phyloP scores from a whole-genome alignment of 371 early-diverging fungal genomes.

The Actinomortierella wolfii region DNA sequence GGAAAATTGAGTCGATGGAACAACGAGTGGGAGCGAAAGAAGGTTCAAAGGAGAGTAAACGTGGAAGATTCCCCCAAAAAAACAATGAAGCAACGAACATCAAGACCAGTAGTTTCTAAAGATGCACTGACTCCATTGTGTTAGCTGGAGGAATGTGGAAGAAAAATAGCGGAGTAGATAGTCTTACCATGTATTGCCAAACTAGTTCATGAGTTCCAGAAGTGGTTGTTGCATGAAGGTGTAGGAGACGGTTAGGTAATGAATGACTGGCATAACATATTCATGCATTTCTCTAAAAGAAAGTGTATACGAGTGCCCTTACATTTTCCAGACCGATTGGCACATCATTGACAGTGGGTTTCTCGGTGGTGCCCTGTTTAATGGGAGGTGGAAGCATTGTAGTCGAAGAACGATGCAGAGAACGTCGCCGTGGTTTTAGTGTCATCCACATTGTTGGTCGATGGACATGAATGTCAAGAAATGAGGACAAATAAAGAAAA shows the following conservation, averaged over 20 bases:
- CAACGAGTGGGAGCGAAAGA: background rate
- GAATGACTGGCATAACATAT: no score
- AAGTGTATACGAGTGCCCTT: slow-evolving; percentile 33
- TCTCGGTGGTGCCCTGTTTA: slow-evolving; percentile 30
- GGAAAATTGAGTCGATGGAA: background rate
- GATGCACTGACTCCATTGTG: no score
- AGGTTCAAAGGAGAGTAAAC: no score
- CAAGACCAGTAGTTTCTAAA: no score
- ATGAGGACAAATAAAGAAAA: background rate
- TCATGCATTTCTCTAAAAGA: background rate
- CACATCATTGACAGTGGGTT: slow-evolving; percentile 34
- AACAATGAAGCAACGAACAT: no score
- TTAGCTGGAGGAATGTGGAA: no score
- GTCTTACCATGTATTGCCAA: slow-evolving; percentile 89
- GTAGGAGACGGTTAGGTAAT: no score
- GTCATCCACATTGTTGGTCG: no score
- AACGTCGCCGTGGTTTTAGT: slow-evolving; percentile 17
- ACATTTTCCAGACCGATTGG: slow-evolving; percentile 89
- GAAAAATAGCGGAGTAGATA: background rate
- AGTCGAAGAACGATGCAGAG: no score
- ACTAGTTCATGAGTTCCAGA: slow-evolving; percentile 50
- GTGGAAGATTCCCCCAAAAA: no score
- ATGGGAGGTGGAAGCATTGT: slow-evolving; percentile 48
- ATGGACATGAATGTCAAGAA: background rate
- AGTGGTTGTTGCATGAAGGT: no score